Base-by-base conservation (phyloP, 345 rosid genomes). In the Limnanthes douglasii region DNA sequence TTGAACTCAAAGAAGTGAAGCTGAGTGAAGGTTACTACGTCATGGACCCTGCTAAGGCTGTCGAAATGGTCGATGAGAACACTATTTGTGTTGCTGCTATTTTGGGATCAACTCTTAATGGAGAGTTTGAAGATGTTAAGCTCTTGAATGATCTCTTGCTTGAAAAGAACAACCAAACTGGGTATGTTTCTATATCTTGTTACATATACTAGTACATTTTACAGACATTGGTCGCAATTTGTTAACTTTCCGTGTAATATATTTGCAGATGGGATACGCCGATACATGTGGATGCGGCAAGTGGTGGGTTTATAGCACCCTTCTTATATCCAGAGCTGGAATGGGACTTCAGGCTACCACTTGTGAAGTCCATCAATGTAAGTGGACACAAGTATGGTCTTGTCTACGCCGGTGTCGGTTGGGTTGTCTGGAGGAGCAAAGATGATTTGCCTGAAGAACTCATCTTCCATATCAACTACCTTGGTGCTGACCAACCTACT, bases 121-220 rank as follows among this genome's bases (percentile, higher is more conserved):
- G 79, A n/a, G 79, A 72, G 37, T 72, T 72, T n/a, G 79, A 72
- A 64, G 73, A 72, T 44, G 79, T 72, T 8, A 68, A 72, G 54
- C 69, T 51, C 24, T 60, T 72, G 24, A 72, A 72, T 21, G 72
- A 68, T 42, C 57, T 72, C 5, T 32, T 72, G 23, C 20, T 34
- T 1, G 59, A 68, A 48, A 72, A 68, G 56, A 72, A 72, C 45
- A 58, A 51, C 9, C 39, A 34, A 25, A 71, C 75, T 7, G 68
- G 63, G 62, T 57, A 56, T 31, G 0, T 38, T 43, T 20, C 39
- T 0, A 6, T 24, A 21, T 2, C 24, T 3, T 4, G 24, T 8
- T 6, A 8, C 21, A 4, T 10, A 26, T 15, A 11, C 13, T 29
- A 31, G 1, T 13, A 3, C n/a, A n/a, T n/a, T n/a, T n/a, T n/a